Evolutionary conservation across 192 early-diverging fungal genomes (phyloP).

Genomic region (Coemansia sp.): DNA sequence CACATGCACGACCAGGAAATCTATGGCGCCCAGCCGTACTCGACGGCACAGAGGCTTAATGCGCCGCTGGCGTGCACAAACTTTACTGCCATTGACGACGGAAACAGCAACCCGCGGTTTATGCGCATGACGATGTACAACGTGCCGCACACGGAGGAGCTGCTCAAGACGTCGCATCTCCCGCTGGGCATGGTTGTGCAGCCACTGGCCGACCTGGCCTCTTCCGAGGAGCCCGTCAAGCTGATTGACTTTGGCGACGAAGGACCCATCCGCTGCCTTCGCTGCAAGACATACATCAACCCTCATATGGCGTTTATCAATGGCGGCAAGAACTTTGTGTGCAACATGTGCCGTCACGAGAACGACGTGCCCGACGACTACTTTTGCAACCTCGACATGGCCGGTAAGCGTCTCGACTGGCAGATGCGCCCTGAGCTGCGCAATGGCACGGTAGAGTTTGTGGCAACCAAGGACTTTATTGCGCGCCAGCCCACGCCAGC

Average conservation of each 20-base stretch:
- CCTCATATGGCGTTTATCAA: conserved; percentile 82
- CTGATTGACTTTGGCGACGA: conserved; percentile 78
- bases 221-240: conserved; percentile 74
- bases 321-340: conserved; percentile 87
- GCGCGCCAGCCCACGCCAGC: conserved; percentile 62
- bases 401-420: conserved; percentile 76
- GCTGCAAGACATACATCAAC: conserved; percentile 95
- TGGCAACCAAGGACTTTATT: conserved; percentile 67
- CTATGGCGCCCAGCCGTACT: conserved; percentile 64
- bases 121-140: conserved; percentile 85
- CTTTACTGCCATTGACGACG: conserved; percentile 84
- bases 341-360: conserved; percentile 88
- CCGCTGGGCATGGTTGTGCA: conserved; percentile 87
- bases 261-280: conserved; percentile 83
- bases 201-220: conserved; percentile 79
- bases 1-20: conserved; percentile 76
- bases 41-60: conserved; percentile 62
- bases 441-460: conserved; percentile 87
- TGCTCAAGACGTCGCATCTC: conserved; percentile 70
- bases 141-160: conserved; percentile 77
- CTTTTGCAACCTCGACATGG: conserved; percentile 94
- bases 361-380: conserved; percentile 83
- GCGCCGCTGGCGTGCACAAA: conserved; percentile 78
- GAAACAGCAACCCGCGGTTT: conserved; percentile 88
- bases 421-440: conserved; percentile 83